phyloP scores from a whole-genome alignment of 768 basidiomycete species.

The Omphalotus guepiniiformis region DNA sequence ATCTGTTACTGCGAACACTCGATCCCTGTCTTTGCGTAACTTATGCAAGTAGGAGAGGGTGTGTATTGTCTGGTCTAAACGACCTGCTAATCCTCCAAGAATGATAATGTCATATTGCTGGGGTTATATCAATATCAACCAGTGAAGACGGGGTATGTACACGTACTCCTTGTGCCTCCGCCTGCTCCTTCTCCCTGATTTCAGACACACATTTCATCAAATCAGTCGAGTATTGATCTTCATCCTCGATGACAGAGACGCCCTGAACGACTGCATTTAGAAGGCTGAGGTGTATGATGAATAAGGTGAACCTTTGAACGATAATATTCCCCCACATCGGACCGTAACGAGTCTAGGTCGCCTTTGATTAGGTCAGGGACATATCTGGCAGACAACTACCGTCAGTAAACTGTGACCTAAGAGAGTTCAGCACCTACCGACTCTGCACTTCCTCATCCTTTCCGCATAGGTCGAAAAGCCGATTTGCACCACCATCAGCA shows the following conservation, averaged over 20 bases:
- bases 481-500: slow-evolving; percentile 88
- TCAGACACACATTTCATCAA: slow-evolving; percentile 86
- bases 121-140: neutral
- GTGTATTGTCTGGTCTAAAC: slow-evolving; percentile 93
- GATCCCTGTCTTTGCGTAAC: slow-evolving; percentile 53
- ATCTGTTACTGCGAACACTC: slow-evolving; percentile 78
- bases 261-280: slow-evolving; percentile 38
- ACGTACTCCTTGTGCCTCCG: slow-evolving; percentile 35
- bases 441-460: neutral
- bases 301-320: slow-evolving; percentile 40
- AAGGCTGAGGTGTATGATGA: neutral
- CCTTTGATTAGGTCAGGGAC: slow-evolving; percentile 88
- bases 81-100: slow-evolving; percentile 85
- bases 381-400: slow-evolving; percentile 47
- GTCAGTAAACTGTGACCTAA: neutral
- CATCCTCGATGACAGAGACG: slow-evolving; percentile 63
- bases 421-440: neutral
- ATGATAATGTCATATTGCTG: slow-evolving; percentile 66
- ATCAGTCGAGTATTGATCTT: slow-evolving; percentile 84
- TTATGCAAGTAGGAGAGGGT: slow-evolving; percentile 84
- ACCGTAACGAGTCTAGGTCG: slow-evolving; percentile 84
- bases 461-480: slow-evolving; percentile 57
- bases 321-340: slow-evolving; percentile 73
- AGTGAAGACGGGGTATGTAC: too few species aligned
- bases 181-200: slow-evolving; percentile 53